These are phyloP conservation scores for Digitaria exilis DNA, from an alignment of 202 grass and related monocot species.

Conservation along the genomic window DNA sequence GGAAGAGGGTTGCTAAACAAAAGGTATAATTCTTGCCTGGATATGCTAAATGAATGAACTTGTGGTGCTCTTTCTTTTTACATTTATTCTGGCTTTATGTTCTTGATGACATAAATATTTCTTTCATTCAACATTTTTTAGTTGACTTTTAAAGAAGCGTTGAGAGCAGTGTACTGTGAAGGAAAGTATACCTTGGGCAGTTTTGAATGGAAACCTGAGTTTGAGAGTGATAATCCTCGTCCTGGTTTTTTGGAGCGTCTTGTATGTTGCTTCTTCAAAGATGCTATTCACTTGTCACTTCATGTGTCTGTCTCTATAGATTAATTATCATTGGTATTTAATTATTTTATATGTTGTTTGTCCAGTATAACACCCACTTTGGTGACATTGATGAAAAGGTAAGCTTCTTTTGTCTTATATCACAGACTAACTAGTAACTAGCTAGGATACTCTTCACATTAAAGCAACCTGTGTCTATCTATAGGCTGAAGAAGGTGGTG, in stretches of 20 bases:
- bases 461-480: neutral
- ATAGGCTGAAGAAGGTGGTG: neutral
- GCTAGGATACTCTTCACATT: neutral
- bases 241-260: neutral
- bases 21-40: neutral
- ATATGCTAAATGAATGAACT: neutral
- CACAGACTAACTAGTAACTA: too few species aligned
- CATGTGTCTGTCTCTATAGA: neutral
- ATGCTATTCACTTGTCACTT: neutral
- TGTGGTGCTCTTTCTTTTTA: neutral
- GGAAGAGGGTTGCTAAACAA: neutral
- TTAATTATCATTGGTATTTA: neutral
- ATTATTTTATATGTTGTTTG: slow-evolving; percentile 29
- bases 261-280: neutral
- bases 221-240: neutral
- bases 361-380: neutral
- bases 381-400: neutral
- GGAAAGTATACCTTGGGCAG: neutral
- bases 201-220: neutral
- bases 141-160: neutral
- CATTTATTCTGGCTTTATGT: neutral
- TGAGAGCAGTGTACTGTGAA: neutral
- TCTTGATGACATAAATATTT: neutral
- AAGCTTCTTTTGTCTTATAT: neutral
- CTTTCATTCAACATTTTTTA: neutral